phyloP scores from a whole-genome alignment of 352 stramenopile genomes.

The Phytopythium helicoides region DNA sequence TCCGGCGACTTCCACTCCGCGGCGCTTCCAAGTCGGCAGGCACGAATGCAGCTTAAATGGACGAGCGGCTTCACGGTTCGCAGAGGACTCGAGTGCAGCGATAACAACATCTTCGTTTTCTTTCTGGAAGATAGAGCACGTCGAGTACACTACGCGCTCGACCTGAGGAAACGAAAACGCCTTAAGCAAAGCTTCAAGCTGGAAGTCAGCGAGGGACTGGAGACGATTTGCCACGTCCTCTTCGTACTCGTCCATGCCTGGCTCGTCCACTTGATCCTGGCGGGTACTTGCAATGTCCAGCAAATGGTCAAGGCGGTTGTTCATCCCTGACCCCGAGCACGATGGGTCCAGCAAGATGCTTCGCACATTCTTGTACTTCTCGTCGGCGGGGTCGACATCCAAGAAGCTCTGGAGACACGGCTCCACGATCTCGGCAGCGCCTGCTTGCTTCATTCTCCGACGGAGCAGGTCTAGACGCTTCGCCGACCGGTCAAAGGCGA shows the following conservation, averaged over 20 bases:
- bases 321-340: conserved; percentile 96
- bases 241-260: conserved; percentile 37
- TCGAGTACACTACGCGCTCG: conserved; percentile 95
- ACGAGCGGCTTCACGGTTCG: conserved; percentile 37
- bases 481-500: conserved; percentile 92
- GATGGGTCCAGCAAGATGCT: conserved; percentile 95
- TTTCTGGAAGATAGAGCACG: conserved; percentile 94
- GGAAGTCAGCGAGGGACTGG: conserved; percentile 93
- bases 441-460: conserved; percentile 81
- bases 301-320: conserved; percentile 90
- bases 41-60: conserved; percentile 69
- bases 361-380: conserved; percentile 85
- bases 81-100: conserved; percentile 71
- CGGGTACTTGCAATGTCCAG: conserved; percentile 81
- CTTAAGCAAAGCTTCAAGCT: conserved; percentile 92
- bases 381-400: conserved; percentile 67
- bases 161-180: conserved; percentile 94
- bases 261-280: conserved; percentile 36
- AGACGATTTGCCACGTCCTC: conserved; percentile 74
- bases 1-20: conserved; percentile 56
- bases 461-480: conserved; percentile 89
- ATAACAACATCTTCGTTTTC: conserved; percentile 96
- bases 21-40: conserved; percentile 70
- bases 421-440: conserved; percentile 76
- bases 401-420: conserved; percentile 92